Percentiles rank a stretch among this genome's conserved stretches.
Evolutionary conservation across 192 early-diverging fungal genomes (phyloP).

Genomic region (Allomyces javanicus): DNA sequence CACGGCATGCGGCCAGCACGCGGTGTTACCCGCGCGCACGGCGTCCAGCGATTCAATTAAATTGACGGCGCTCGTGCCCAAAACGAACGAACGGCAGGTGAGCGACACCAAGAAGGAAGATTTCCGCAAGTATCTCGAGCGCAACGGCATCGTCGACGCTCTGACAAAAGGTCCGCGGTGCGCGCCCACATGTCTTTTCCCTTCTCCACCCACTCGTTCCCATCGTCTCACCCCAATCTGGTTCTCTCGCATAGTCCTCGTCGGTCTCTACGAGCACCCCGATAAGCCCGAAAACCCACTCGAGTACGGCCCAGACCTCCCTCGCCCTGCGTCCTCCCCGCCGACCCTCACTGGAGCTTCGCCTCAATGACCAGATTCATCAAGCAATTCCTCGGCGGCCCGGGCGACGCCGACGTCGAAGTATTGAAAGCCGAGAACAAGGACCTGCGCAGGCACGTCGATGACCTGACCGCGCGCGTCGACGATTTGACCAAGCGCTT

Average conservation of each 20-base stretch:
- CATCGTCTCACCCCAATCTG: no score
- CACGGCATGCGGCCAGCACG: no score
- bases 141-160: constrained; percentile 40
- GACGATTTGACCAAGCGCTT: constrained; percentile 16
- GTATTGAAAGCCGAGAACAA: constrained; percentile 33
- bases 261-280: constrained; percentile 42
- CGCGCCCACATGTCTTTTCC: no score
- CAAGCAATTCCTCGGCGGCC: constrained; percentile 38
- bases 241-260: constrained; percentile 18
- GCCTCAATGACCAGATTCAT: constrained; percentile 10
- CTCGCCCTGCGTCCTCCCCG: no score
- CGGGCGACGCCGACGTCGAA: constrained; percentile 32
- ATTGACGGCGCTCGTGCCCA: no score
- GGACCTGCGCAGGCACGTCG: constrained; percentile 26
- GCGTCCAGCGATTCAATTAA: no score
- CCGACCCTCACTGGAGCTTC: no score
- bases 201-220: no score
- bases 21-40: no score
- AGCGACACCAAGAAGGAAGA: constrained; percentile 40
- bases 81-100: background rate
- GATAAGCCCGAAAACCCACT: constrained; percentile 41
- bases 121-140: constrained; percentile 42
- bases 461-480: constrained; percentile 28
- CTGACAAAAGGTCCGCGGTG: constrained; percentile 29
- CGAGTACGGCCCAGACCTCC: constrained; percentile 21